phyloP scores from a whole-genome alignment of 352 stramenopile species.

The Phytopythium helicoides region DNA sequence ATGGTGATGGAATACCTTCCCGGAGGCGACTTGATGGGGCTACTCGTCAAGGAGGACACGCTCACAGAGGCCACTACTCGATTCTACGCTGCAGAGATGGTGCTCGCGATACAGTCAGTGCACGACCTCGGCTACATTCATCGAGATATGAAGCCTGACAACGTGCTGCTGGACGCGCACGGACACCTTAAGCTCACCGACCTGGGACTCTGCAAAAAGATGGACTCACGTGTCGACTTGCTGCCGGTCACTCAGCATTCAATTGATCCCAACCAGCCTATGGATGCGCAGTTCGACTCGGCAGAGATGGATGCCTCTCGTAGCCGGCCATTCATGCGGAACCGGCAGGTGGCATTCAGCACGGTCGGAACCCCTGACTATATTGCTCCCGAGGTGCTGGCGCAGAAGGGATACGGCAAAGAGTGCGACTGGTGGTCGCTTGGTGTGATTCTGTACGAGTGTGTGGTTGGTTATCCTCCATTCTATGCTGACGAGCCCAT shows the following conservation, averaged over 20 bases:
- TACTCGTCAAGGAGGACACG: conserved; percentile 99
- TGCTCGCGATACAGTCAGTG: conserved; percentile 97
- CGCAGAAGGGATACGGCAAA: conserved; percentile 77
- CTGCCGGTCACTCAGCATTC: conserved; percentile 78
- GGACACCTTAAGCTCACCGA: conserved; percentile 99
- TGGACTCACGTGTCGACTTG: conserved; percentile 87
- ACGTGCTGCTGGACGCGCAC: conserved; percentile 95
- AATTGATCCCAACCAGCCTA: conserved; percentile 27
- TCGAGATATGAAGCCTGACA: conserved; percentile 98
- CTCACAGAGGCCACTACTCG: conserved; percentile 78
- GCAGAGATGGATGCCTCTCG: conserved; percentile 37
- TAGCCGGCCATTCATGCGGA: conserved; percentile 40
- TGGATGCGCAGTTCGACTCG: conserved; percentile 8
- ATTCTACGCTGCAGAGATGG: conserved; percentile 98
- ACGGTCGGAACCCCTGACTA: conserved; percentile 99
- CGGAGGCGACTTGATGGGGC: conserved; percentile 98
- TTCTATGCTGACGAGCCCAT: conserved; percentile 98
- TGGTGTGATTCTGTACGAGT: conserved; percentile 99
- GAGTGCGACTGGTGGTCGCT: conserved; percentile 99
- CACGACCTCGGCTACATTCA: conserved; percentile 99
- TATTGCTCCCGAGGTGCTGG: conserved; percentile 97
- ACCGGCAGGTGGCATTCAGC: conserved; percentile 94
- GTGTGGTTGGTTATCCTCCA: conserved; percentile 97
- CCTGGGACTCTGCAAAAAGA: conserved; percentile 97
- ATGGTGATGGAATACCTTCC: conserved; percentile 99